Evolutionary conservation across 164 flowering plant genomes (phyloP).

Genomic region (Umbellularia californica): DNA sequence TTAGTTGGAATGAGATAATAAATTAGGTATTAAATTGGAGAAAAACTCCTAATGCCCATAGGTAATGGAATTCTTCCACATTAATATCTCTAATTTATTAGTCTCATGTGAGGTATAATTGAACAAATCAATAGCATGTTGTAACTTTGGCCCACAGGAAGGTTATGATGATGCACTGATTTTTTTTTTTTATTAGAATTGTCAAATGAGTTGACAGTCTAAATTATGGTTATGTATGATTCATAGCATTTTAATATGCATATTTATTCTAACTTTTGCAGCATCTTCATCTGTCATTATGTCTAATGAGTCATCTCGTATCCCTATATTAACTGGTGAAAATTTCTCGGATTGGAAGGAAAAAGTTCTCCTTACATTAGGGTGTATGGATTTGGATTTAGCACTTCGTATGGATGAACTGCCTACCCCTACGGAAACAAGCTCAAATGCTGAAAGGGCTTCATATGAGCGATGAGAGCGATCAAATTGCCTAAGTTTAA

Average conservation of each 20-base stretch:
- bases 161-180: conserved; percentile 1
- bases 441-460: background rate
- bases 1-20: background rate
- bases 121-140: background rate
- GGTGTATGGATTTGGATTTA: conserved; percentile 1
- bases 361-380: background rate
- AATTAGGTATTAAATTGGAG: background rate
- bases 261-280: background rate
- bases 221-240: too few relatives aligned
- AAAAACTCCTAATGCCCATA: background rate
- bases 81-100: background rate
- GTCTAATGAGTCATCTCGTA: background rate
- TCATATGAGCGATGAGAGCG: conserved; percentile 1
- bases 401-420: conserved; percentile 1
- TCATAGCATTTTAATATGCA: background rate
- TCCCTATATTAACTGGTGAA: background rate
- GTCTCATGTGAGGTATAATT: background rate
- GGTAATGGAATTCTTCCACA: background rate
- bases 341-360: conserved; percentile 2
- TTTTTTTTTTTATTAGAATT: too few relatives aligned
- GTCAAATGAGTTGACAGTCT: too few relatives aligned
- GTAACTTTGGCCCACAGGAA: background rate
- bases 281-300: background rate
- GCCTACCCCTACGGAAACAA: background rate
- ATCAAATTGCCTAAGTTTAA: background rate